Percentiles rank a stretch among this genome's conserved stretches.
phyloP scores from a whole-genome alignment of 441 rosid genomes.

The Croton laevigatus region DNA sequence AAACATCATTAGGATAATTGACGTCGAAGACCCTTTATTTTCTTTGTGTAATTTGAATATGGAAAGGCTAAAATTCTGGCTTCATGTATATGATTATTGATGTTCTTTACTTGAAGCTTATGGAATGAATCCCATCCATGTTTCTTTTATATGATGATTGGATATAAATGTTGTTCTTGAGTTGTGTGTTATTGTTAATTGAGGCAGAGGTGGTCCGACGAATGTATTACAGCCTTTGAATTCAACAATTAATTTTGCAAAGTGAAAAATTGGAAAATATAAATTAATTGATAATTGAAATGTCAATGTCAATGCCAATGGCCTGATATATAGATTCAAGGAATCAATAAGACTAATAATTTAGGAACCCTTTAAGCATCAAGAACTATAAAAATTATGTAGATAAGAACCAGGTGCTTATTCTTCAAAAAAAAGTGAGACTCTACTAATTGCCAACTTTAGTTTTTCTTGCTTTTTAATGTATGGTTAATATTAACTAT shows the following conservation, averaged over 20 bases:
- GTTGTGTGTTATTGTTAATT: background rate
- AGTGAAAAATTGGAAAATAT: background rate
- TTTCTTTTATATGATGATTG: background rate
- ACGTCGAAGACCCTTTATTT: constrained; percentile 18
- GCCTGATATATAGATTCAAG: constrained; percentile 29
- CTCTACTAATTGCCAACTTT: constrained; percentile 21
- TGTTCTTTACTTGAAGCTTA: constrained; percentile 22
- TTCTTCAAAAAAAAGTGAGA: constrained; percentile 29
- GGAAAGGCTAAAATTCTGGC: constrained; percentile 19
- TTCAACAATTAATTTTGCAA: constrained; percentile 8
- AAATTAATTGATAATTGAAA: background rate
- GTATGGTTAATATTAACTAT: background rate
- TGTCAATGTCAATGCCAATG: too few relatives aligned
- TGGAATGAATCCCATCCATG: background rate
- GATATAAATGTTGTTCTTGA: background rate
- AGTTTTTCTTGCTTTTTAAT: background rate
- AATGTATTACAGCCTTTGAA: constrained; percentile 19
- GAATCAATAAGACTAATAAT: constrained; percentile 35
- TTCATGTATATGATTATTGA: constrained; percentile 20
- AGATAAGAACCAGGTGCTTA: constrained; percentile 51
- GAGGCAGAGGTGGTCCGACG: constrained; percentile 26
- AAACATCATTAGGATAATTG: constrained; percentile 10
- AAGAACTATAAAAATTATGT: constrained; percentile 18
- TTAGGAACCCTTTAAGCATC: constrained; percentile 33
- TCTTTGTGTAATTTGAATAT: constrained; percentile 3